A percentile compares a stretch with the other conserved stretches of the same genome.
These are phyloP conservation scores for Ambrosia artemisiifolia DNA, from an alignment of 129 eudicot genomes.

Conservation along the genomic window DNA sequence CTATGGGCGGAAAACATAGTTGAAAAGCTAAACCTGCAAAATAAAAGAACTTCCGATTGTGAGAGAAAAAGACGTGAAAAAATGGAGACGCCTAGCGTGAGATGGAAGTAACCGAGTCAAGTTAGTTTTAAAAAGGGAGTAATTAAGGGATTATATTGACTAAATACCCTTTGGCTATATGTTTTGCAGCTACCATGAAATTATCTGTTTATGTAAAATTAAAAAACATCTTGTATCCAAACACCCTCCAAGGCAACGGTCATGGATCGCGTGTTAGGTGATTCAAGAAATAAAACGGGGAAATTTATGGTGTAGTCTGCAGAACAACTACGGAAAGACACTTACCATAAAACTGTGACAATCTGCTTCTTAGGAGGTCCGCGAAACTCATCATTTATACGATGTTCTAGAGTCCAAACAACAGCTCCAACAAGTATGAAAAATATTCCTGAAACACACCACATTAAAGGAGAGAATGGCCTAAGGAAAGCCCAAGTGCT, in stretches of 20 bases:
- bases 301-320: neutral
- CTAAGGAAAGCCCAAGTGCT: constrained; percentile 54
- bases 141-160: neutral
- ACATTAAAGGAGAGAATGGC: constrained; percentile 55
- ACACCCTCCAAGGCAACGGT: neutral
- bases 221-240: neutral
- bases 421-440: constrained; percentile 56
- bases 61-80: neutral
- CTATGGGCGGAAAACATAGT: constrained; percentile 68
- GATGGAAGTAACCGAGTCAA: neutral
- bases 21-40: constrained; percentile 88
- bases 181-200: neutral
- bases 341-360: constrained; percentile 60
- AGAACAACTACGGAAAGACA: neutral
- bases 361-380: constrained; percentile 65
- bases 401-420: constrained; percentile 71
- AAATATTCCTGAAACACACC: constrained; percentile 51
- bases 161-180: neutral
- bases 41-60: neutral
- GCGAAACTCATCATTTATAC: constrained; percentile 67
- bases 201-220: neutral
- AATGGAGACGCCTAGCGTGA: neutral
- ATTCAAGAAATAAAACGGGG: neutral
- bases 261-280: neutral
- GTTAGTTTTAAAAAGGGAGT: too few species aligned